Base-by-base conservation (phyloP, 345 rosid genomes). In the Luvunga scandens region DNA sequence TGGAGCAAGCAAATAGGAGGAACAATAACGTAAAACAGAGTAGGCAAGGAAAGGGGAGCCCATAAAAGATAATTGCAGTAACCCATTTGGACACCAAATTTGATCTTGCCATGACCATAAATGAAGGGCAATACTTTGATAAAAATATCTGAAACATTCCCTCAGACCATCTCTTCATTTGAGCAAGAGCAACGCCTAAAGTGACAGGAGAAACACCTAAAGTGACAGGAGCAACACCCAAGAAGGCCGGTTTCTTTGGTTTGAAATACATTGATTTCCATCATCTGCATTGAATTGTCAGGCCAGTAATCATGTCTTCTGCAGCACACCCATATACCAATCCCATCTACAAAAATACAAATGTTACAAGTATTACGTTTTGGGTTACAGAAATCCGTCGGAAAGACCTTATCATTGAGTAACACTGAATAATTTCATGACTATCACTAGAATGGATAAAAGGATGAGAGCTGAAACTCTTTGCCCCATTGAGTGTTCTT, bases 101-200 rank as follows among this genome's bases (percentile, higher is more conserved):
- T 78, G n/a, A 83, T 65, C 81, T 77, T 77, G 1, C 83, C 86
- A 74, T 66, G 77, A 12, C 85, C 87, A 69, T 71, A 77, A 4
- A 65, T 63, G 33, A 85, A 82, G 33, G 89, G 65, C 86, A 81
- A 14, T 81, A 85, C 39, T 79, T 83, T 16, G 89, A 83, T 9
- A 85, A 31, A 75, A 85, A 83, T 28, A 84, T 82, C 79, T 88
- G 88, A 78, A 85, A 80, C 73, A 82, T 0, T 9, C 89, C 91
- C 28, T 86, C 85, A 1, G 77, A 60, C 91, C 91, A 86, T 48
- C 91, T 82, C 48, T 71, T 83, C 71, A 24, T 31, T 53, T 88
- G 89, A 33, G 81, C 45, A 24, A 88, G 79, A 30, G 69, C 21
- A 31, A 33, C 53, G 36, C 77, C 82, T 9, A 88, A 79, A 1